These are phyloP conservation scores for Kazachstania bromeliacearum DNA, from an alignment of 805 yeast species.

Conservation along the genomic window DNA sequence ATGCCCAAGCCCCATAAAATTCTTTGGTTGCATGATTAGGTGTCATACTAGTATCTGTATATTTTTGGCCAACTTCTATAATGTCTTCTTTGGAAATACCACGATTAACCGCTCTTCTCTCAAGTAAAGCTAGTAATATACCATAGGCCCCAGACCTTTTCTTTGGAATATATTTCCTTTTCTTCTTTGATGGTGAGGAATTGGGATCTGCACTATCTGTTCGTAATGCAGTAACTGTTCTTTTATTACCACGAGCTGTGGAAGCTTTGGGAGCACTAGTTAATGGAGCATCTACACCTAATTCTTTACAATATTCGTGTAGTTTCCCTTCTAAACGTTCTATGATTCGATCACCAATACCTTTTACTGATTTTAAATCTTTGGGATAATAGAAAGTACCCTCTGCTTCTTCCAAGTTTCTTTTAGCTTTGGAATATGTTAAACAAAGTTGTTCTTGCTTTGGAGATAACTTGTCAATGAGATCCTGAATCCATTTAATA, in stretches of 20 bases:
- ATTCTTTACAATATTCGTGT: conserved; percentile 44
- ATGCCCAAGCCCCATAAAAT: conserved; percentile 67
- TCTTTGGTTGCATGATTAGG: conserved; percentile 53
- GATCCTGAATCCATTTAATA: conserved; percentile 49
- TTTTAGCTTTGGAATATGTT: conserved; percentile 49
- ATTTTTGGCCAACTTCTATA: conserved; percentile 42
- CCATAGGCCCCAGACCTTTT: conserved; percentile 82
- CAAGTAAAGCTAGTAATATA: conserved; percentile 50
- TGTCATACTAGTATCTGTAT: conserved; percentile 48
- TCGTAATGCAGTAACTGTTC: conserved; percentile 13
- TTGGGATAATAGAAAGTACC: conserved; percentile 43
- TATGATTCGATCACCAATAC: conserved; percentile 65
- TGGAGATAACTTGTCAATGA: conserved; percentile 35
- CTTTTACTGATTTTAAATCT: conserved; percentile 51
- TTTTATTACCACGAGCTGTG: conserved; percentile 7
- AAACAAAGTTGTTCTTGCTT: conserved; percentile 44
- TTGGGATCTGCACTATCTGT: conserved; percentile 7
- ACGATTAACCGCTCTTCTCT: conserved; percentile 36
- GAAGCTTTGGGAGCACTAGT: conserved; percentile 7
- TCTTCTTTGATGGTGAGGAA: conserved; percentile 15
- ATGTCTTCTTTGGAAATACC: conserved; percentile 62
- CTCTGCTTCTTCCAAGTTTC: conserved; percentile 38
- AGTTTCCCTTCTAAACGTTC: conserved; percentile 39
- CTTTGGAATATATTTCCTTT: conserved; percentile 53
- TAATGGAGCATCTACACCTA: conserved; percentile 31